Base-by-base conservation (phyloP, 345 rosid species). In the Dipteronia dyeriana region DNA sequence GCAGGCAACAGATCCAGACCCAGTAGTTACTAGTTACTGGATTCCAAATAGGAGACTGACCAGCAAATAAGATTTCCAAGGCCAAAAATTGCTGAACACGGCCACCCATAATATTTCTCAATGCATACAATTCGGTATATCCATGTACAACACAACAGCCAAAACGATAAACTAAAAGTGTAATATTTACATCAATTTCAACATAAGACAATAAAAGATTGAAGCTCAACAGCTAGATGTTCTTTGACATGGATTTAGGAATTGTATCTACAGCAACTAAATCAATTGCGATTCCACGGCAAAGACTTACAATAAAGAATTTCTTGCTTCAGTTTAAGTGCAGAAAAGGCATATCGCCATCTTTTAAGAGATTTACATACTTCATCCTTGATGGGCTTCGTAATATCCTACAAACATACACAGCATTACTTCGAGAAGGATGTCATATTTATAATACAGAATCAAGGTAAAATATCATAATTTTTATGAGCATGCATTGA, bases 301-400 rank as follows among this genome's bases (percentile, higher is more conserved):
- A 66, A 56, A 38, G 61, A 81, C 99, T 91, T 82, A 95, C 99
- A 93, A 79, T 93, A 95, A 70, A 95, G 88, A 78, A 93, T 83
- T 82, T 95, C 99, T 82, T 95, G 97, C 87, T 93, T 94, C 84
- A 93, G 77, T 87, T 91, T 95, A 70, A 95, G 96, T 1, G 92
- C 91, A 73, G 98, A 88, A 82, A 93, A 93, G 74, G 92, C 88
- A 83, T 88, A 82, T 75, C 95, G 88, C 97, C 97, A 90, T 64
- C 90, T 84, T 82, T 90, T 92, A 22, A 95, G 94, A 38, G 91
- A 86, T 82, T 82, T 89, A 75, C 98, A 93, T 57, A 86, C 80
- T 83, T 95, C 94, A 49, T 93, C 98, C 51, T 84, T 86, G 69
- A 95, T 88, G 59, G 99, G 98, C 78, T 81, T 90, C 65, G 96